phyloP scores from a whole-genome alignment of 1,284 basidiomycete species.

The Amylostereum areolatum region DNA sequence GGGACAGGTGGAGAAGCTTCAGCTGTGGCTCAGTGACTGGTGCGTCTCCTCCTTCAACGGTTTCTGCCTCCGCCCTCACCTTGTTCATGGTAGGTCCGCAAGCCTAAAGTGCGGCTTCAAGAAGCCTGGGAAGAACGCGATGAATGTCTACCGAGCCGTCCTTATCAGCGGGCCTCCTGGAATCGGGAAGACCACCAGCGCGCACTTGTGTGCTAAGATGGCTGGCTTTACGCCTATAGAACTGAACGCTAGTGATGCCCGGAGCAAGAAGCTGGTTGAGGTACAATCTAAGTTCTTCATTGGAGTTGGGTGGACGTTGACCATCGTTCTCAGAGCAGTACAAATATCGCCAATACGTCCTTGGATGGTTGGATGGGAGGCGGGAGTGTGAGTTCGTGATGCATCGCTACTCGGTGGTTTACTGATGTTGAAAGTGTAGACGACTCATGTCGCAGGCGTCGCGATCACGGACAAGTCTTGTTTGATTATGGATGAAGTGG shows the following conservation, averaged over 20 bases:
- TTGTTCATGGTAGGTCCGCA: constrained; percentile 49
- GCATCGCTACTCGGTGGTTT: neutral
- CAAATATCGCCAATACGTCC: constrained; percentile 84
- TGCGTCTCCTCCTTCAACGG: constrained; percentile 26
- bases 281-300: constrained; percentile 27
- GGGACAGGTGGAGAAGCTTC: constrained; percentile 81
- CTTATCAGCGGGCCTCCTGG: constrained; percentile 93
- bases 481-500: constrained; percentile 99
- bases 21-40: constrained; percentile 87
- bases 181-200: constrained; percentile 96
- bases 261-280: constrained; percentile 97
- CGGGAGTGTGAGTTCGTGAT: constrained; percentile 21
- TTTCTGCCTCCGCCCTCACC: neutral
- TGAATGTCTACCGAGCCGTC: constrained; percentile 83
- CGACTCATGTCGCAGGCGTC: constrained; percentile 64
- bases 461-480: constrained; percentile 77
- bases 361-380: constrained; percentile 85
- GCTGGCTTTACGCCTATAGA: constrained; percentile 92
- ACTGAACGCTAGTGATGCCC: constrained; percentile 91
- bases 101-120: constrained; percentile 78
- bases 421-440: constrained; percentile 27
- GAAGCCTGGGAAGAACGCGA: constrained; percentile 89
- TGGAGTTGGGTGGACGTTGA: neutral
- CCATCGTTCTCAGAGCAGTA: constrained; percentile 52
- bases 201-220: constrained; percentile 85